phyloP scores from a whole-genome alignment of 176 grass and related monocot species.

The Rhynchospora breviuscula region DNA sequence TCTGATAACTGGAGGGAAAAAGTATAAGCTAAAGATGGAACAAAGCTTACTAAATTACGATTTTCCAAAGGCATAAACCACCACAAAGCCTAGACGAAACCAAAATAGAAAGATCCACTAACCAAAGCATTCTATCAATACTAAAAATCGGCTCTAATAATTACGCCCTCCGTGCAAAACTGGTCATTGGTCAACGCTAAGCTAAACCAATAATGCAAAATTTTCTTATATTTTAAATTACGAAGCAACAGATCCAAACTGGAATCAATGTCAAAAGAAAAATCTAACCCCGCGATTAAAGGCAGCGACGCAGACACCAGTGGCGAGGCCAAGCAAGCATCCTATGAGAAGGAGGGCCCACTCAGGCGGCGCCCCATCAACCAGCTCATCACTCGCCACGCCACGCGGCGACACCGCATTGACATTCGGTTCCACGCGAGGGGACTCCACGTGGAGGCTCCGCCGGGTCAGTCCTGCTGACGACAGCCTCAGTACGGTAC shows the following conservation, averaged over 20 bases:
- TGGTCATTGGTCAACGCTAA: neutral
- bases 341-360: conserved; percentile 92
- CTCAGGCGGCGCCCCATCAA: conserved; percentile 89
- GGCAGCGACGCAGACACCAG: conserved; percentile 76
- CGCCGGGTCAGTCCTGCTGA: conserved; percentile 21
- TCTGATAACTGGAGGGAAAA: neutral
- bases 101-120: neutral
- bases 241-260: neutral
- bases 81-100: neutral
- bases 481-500: conserved; percentile 17
- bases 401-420: conserved; percentile 30
- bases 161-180: neutral
- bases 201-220: neutral
- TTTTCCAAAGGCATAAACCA: neutral
- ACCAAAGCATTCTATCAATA: neutral
- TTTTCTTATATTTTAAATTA: neutral
- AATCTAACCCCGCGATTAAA: conserved; percentile 80
- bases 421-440: neutral
- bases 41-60: neutral
- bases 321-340: conserved; percentile 88
- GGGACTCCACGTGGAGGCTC: neutral
- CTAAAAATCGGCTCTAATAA: neutral
- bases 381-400: conserved; percentile 62
- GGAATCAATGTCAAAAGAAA: neutral
- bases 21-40: neutral